Evolutionary conservation across 83 land plant species (phyloP).

Genomic region (Picea abies): DNA sequence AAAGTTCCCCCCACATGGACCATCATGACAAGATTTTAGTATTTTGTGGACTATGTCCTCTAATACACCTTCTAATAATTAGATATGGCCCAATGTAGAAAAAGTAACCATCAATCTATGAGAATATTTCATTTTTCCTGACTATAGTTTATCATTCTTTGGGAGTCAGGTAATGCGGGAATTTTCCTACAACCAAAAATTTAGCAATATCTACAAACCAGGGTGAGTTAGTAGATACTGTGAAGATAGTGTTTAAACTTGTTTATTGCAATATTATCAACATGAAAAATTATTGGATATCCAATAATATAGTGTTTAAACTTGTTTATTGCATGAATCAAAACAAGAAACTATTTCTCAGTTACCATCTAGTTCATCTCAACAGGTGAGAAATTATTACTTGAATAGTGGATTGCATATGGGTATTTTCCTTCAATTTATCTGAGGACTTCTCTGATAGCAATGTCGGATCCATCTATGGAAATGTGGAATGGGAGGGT

Average conservation of each 20-base stretch:
- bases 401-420: no score
- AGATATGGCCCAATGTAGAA: not conserved
- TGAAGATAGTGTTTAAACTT: not conserved
- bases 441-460: no score
- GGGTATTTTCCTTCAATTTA: no score
- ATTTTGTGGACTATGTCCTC: not conserved
- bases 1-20: not conserved
- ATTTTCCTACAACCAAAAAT: not conserved
- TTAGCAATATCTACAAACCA: no score
- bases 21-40: not conserved
- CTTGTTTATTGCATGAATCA: not conserved
- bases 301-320: not conserved
- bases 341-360: not conserved
- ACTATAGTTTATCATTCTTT: not conserved
- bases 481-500: no score
- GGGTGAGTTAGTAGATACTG: not conserved
- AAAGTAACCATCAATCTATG: not conserved
- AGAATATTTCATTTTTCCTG: not conserved
- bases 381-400: fast-evolving
- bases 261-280: not conserved
- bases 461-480: no score
- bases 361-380: not conserved
- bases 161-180: not conserved
- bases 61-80: not conserved
- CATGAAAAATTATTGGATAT: not conserved